phyloP scores from a whole-genome alignment of 495 filamentous ascomycete genomes.

The Xylaria longipes region DNA sequence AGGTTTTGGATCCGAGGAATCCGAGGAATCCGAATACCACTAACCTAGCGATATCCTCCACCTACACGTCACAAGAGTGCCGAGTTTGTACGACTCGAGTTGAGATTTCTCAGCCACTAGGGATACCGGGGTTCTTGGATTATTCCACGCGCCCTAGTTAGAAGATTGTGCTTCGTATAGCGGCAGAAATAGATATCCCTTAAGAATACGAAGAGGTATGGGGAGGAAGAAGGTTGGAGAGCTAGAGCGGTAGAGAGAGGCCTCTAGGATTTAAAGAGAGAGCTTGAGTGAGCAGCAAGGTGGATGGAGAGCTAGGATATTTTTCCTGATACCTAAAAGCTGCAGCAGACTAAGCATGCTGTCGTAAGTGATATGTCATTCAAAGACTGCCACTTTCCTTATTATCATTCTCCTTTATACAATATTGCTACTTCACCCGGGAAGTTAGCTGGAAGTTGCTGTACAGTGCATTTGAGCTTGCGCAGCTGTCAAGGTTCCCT shows the following conservation, averaged over 20 bases:
- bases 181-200: conserved; percentile 1
- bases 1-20: neutral
- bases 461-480: neutral
- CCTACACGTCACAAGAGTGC: neutral
- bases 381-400: neutral
- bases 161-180: neutral
- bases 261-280: neutral
- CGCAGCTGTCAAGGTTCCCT: neutral
- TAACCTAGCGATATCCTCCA: neutral
- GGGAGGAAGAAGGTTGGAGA: neutral
- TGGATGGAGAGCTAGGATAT: neutral
- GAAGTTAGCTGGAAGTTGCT: neutral
- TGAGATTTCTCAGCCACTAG: neutral
- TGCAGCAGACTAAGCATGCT: neutral
- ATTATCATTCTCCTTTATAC: neutral
- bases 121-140: neutral
- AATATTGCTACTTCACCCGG: neutral
- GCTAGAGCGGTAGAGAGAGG: neutral
- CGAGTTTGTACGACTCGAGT: neutral
- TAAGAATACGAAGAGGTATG: conserved; percentile 1
- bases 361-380: neutral
- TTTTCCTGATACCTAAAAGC: neutral
- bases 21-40: neutral
- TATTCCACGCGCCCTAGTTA: neutral
- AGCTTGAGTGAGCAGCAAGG: neutral